Base-by-base conservation (phyloP, 2,329 filamentous ascomycete genomes). In the Exophiala sp. region DNA sequence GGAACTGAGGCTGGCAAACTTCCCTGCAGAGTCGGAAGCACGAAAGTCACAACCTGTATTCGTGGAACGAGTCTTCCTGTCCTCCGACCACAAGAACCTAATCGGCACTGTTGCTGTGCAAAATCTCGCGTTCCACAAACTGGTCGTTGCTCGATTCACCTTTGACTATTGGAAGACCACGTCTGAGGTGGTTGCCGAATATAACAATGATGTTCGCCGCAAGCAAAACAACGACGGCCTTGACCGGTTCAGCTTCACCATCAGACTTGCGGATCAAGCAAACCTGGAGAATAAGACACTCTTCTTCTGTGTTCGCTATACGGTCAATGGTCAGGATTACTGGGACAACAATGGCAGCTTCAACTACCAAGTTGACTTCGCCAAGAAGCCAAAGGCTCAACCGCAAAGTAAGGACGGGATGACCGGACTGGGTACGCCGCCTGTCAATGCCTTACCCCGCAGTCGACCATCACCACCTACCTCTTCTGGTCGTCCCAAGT, bases 161-260 rank as follows among this genome's bases (percentile, higher is more conserved):
- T 78, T 96, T 40, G 93, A 98, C 68, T 93, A 95, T 71, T 98
- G 93, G 93, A 95, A 95, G 76, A 98, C 93, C 0, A 94, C 90
- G 0, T 98, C 93, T 0, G 93, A 98, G 66, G 86, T 97, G 1
- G 77, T 78, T 30, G 91, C 88, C n/a, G 89, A 96, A 62, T 98
- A 81, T 71, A 84, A 83, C 65, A 80, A 86, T 55, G 86, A 93
- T 69, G 79, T 91, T 39, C 80, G 82, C 37, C 80, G 81, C 22
- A 80, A 80, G 59, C 80, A 85, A 35, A 38, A 46, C 35, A 52
- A 59, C 10, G 76, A 85, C 60, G 82, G 84, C 41, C 84, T 85
- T 60, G 93, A 98, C 66, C 81, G 88, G 32, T 98, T 98, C 72
- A 87, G 83, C 64, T 98, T 98, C 70, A 88, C 82, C 67, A 94